Conservation (phyloP, 1,284 basidiomycete species). For the Microbotryum intermedium region DNA sequence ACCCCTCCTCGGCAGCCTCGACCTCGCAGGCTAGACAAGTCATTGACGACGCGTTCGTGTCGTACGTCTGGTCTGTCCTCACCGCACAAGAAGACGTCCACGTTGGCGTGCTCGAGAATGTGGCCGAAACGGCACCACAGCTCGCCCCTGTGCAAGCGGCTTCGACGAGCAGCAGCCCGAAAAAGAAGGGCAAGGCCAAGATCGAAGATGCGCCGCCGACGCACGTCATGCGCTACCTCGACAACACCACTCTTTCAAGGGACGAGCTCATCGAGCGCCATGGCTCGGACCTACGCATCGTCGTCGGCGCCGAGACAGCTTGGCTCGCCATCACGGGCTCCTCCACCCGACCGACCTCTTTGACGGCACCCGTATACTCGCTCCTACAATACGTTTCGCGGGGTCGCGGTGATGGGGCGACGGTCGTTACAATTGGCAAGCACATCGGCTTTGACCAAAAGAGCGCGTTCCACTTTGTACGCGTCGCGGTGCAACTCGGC, state of each 20-base stretch:
- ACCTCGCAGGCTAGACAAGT: slow-evolving; percentile 43
- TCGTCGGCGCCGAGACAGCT: slow-evolving; percentile 60
- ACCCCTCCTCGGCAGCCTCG: slow-evolving; percentile 39
- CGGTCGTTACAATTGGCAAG: slow-evolving; percentile 65
- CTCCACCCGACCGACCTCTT: slow-evolving; percentile 50
- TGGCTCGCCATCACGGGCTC: slow-evolving; percentile 67
- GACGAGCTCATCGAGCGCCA: slow-evolving; percentile 43
- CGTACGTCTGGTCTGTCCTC: slow-evolving; percentile 70
- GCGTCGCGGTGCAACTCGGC: slow-evolving; percentile 60
- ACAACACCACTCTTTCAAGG: slow-evolving; percentile 44
- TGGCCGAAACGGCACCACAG: neutral
- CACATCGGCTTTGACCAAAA: slow-evolving; percentile 79
- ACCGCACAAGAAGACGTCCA: slow-evolving; percentile 43
- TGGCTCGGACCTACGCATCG: slow-evolving; percentile 54
- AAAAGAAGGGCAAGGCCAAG: slow-evolving; percentile 44
- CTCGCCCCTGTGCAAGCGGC: neutral
- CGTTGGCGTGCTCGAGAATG: neutral
- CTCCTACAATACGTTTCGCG: slow-evolving; percentile 75
- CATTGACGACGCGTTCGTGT: slow-evolving; percentile 63
- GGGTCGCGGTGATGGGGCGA: slow-evolving; percentile 64
- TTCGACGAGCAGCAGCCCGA: slow-evolving; percentile 36
- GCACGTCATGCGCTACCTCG: slow-evolving; percentile 27
- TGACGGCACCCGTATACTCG: slow-evolving; percentile 75
- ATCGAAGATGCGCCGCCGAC: neutral
- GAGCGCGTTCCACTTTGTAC: slow-evolving; percentile 74